Conservation (phyloP, 257 asterid genomes). For the Paraleonurus japonicus region DNA sequence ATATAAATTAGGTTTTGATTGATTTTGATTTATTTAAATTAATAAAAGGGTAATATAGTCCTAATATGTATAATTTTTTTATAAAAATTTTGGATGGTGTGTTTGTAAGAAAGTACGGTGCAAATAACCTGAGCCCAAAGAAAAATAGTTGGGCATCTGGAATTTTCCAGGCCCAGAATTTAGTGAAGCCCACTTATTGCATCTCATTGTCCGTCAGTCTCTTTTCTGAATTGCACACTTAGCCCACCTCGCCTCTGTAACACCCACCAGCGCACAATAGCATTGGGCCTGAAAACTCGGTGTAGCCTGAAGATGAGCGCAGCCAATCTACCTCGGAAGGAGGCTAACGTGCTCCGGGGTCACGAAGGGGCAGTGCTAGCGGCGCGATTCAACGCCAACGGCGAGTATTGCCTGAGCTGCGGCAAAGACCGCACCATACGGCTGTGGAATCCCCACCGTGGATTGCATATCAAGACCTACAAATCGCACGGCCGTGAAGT, state of each 20-base stretch:
- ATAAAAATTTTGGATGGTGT: no score
- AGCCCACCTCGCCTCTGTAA: neutral
- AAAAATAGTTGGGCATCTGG: no score
- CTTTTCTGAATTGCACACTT: neutral
- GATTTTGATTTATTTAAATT: no score
- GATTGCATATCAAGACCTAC: conserved; percentile 86
- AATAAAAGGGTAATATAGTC: no score
- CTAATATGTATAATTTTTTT: no score
- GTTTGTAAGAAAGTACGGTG: no score
- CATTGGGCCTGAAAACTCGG: neutral
- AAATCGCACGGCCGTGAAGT: conserved; percentile 96
- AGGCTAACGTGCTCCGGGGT: conserved; percentile 73
- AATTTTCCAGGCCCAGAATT: conserved; percentile 20
- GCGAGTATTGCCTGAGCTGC: conserved; percentile 90
- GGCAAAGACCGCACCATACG: conserved; percentile 96
- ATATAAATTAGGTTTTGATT: no score
- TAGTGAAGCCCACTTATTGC: neutral
- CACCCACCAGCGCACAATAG: conserved; percentile 14
- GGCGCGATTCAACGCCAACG: conserved; percentile 85
- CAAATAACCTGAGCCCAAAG: no score
- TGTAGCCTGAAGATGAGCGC: conserved; percentile 39
- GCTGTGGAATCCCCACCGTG: conserved; percentile 97
- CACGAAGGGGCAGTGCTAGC: conserved; percentile 96
- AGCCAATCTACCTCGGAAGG: conserved; percentile 56
- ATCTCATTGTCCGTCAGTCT: neutral